A percentile compares a stretch with the other conserved stretches of the same genome.
phyloP scores from a whole-genome alignment of 108 stramenopile genomes.

The Fragilaria crotonensis region DNA sequence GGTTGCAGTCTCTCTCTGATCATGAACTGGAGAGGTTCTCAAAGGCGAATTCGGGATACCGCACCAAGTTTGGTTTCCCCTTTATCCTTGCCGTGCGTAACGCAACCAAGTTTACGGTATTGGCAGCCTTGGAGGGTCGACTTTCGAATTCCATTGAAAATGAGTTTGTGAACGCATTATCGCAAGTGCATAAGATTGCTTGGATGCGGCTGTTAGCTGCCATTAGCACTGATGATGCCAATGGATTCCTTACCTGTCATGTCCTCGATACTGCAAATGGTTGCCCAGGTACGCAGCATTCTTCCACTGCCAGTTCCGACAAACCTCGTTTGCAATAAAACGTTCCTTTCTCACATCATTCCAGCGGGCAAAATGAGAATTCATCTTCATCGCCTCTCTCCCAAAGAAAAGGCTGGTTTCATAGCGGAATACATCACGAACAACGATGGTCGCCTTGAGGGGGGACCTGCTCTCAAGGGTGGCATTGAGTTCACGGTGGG shows the following conservation, averaged over 20 bases:
- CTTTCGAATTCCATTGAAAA: constrained; percentile 25
- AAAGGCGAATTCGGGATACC: constrained; percentile 52
- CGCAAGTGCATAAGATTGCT: constrained; percentile 87
- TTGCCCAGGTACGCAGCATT: constrained; percentile 35
- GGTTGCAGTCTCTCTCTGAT: constrained; percentile 54
- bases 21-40: constrained; percentile 52
- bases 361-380: constrained; percentile 75
- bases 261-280: constrained; percentile 86
- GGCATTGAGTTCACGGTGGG: constrained; percentile 60
- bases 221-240: constrained; percentile 40
- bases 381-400: constrained; percentile 42
- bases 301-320: too few species aligned
- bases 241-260: constrained; percentile 84
- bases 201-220: constrained; percentile 82
- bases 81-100: constrained; percentile 87
- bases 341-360: neutral
- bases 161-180: constrained; percentile 58
- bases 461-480: constrained; percentile 69
- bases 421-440: constrained; percentile 69
- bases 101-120: constrained; percentile 73
- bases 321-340: too few species aligned
- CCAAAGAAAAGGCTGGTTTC: constrained; percentile 32
- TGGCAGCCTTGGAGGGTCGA: constrained; percentile 65
- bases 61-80: constrained; percentile 60
- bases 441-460: constrained; percentile 68